Conservation (phyloP, 176 grass and related monocot species). For the Juncus inflexus region DNA sequence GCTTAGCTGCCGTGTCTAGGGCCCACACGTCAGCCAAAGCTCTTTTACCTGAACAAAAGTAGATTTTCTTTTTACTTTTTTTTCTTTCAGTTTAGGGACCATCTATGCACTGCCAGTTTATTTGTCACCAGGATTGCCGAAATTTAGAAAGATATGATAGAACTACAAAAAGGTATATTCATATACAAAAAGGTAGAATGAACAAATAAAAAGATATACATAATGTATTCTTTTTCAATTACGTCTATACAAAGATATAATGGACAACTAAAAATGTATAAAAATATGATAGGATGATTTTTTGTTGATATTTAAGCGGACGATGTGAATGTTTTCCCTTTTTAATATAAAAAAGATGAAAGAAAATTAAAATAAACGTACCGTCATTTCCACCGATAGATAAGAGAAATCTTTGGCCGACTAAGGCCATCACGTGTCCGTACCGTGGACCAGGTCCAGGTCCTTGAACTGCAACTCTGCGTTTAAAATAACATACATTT, state of each 20-base stretch:
- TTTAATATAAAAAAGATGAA: slow-evolving; percentile 7
- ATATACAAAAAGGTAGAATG: too few relatives aligned
- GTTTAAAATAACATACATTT: slow-evolving; percentile 6
- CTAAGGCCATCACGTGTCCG: slow-evolving; percentile 98
- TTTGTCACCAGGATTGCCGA: not conserved
- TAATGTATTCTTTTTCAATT: too few relatives aligned
- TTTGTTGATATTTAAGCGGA: too few relatives aligned
- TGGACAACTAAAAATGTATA: too few relatives aligned
- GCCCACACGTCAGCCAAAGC: slow-evolving; percentile 97
- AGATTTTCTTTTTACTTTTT: too few relatives aligned
- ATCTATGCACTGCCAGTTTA: not conserved
- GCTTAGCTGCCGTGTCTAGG: slow-evolving; percentile 94
- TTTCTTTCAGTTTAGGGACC: not conserved
- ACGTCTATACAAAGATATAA: too few relatives aligned
- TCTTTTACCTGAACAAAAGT: slow-evolving; percentile 46
- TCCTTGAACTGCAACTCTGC: slow-evolving; percentile 92
- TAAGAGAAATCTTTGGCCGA: slow-evolving; percentile 93
- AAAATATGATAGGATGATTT: too few relatives aligned
- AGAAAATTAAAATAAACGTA: slow-evolving; percentile 29
- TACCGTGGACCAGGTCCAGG: slow-evolving; percentile 91
- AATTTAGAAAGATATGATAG: too few relatives aligned
- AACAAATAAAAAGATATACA: too few relatives aligned
- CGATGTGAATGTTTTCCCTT: too few relatives aligned
- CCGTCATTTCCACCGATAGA: slow-evolving; percentile 98
- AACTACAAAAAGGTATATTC: too few relatives aligned